A percentile compares a stretch with the other conserved stretches of the same genome.
Conservation (phyloP, 257 asterid genomes). For the Nicotiana otophora region DNA sequence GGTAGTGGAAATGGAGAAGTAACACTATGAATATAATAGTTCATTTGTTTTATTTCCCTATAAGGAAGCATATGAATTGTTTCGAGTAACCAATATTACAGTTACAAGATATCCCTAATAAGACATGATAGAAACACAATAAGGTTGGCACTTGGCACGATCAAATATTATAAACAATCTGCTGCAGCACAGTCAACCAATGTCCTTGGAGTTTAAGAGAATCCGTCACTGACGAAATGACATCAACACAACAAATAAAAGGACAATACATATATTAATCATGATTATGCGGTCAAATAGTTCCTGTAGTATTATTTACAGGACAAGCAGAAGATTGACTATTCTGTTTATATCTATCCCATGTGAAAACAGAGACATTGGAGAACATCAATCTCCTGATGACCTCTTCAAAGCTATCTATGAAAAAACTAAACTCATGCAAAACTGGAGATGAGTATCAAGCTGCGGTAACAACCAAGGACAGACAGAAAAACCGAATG, state of each 20-base stretch:
- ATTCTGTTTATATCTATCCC: too few species aligned
- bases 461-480: neutral
- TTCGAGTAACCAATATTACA: neutral
- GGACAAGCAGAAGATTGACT: too few species aligned
- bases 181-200: neutral
- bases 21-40: neutral
- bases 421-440: neutral
- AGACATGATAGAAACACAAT: neutral
- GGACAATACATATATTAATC: neutral
- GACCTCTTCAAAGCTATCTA: neutral
- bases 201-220: neutral
- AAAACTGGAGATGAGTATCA: neutral
- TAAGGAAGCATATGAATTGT: neutral
- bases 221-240: neutral
- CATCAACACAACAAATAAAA: neutral
- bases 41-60: neutral
- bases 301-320: neutral
- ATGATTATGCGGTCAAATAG: neutral
- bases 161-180: neutral
- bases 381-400: neutral
- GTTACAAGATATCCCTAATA: neutral
- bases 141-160: neutral
- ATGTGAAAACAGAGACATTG: too few species aligned
- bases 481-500: neutral
- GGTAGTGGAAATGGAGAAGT: neutral